Evolutionary conservation across 108 stramenopile species (phyloP), one percentile per base, ranked within the genome.

Genomic region (Skeletonema grethae): DNA sequence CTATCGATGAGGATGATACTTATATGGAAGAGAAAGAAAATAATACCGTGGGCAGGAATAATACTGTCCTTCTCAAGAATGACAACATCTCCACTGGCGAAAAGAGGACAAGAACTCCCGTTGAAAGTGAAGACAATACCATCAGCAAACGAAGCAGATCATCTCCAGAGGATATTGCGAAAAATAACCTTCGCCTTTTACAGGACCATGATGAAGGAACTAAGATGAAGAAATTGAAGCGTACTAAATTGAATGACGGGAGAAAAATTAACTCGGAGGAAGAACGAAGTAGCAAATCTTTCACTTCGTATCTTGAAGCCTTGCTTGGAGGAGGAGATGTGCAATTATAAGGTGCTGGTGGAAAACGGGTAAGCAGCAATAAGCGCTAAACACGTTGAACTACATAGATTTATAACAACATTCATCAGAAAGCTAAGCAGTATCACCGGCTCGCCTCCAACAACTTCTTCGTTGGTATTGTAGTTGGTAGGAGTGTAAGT

Each of bases 221-320:
- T 31, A 60, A 32, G 0, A 22, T 0, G 9, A 53, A 53, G 22
- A 53, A 22, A 22, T 4, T 53, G 62, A 63, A 71, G 25, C 57
- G 67, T 15, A 39, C 57, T 7, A 38, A 11, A 36, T 36, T 25
- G 7, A 56, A 34, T 24, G 16, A 57, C 24, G 15, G 31, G 32
- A 41, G 7, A 22, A 71, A 6, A 35, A 8, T 32, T 29, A 24
- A 67, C 30, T 55, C 66, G 0, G 66, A 73, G 57, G 72, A 73
- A 57, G 35, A 55, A 29, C 65, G 31, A 59, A 67, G 34, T 13
- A 73, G 72, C 56, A 67, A 73, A 67, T 29, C 53, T n/a, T 73
- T 73, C 56, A 73, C 66, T 58, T 56, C 66, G 4, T 58, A 58
- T 34, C 66, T 73, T 1, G 46, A 73, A 55, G 72, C 72, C 4